Conservation (phyloP, 2,329 filamentous ascomycete genomes). For the Pyrenophora teres region DNA sequence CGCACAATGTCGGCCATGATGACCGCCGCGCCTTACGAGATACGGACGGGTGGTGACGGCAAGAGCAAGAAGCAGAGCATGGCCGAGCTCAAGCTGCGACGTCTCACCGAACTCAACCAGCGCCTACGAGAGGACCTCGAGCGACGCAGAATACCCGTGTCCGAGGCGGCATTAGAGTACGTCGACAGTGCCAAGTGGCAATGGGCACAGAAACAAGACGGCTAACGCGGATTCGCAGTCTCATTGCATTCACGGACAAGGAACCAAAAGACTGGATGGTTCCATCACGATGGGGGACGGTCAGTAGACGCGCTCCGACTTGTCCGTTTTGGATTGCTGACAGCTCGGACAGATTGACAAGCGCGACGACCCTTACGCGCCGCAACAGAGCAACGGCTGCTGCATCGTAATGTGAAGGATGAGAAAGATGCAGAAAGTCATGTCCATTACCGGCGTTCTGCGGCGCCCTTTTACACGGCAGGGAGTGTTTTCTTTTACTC, state of each 20-base stretch:
- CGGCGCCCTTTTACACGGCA: slow-evolving; percentile 45
- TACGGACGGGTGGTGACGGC: slow-evolving; percentile 67
- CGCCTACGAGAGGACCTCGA: slow-evolving; percentile 95
- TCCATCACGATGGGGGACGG: slow-evolving; percentile 89
- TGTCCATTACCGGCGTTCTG: slow-evolving; percentile 48
- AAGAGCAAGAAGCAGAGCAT: slow-evolving; percentile 99
- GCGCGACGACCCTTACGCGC: slow-evolving; percentile 97
- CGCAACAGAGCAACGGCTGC: slow-evolving; percentile 89
- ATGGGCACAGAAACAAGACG: neutral
- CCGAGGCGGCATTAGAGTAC: slow-evolving; percentile 74
- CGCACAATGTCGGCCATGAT: slow-evolving; percentile 50
- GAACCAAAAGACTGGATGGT: slow-evolving; percentile 98
- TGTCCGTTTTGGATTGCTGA: slow-evolving; percentile 22
- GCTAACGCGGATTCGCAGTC: slow-evolving; percentile 60
- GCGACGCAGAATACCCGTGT: slow-evolving; percentile 91
- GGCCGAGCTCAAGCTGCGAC: slow-evolving; percentile 95
- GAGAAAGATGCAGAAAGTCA: slow-evolving; percentile 37
- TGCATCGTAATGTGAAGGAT: slow-evolving; percentile 84
- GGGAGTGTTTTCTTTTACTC: slow-evolving; percentile 42
- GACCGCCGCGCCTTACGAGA: slow-evolving; percentile 66
- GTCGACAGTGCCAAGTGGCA: neutral
- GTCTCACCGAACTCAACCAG: slow-evolving; percentile 95
- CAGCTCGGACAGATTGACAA: slow-evolving; percentile 71
- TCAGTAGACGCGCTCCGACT: slow-evolving; percentile 46
- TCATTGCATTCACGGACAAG: slow-evolving; percentile 97